Evolutionary conservation across 208 protist species (phyloP).

Genomic region (Trypanosoma avium): DNA sequence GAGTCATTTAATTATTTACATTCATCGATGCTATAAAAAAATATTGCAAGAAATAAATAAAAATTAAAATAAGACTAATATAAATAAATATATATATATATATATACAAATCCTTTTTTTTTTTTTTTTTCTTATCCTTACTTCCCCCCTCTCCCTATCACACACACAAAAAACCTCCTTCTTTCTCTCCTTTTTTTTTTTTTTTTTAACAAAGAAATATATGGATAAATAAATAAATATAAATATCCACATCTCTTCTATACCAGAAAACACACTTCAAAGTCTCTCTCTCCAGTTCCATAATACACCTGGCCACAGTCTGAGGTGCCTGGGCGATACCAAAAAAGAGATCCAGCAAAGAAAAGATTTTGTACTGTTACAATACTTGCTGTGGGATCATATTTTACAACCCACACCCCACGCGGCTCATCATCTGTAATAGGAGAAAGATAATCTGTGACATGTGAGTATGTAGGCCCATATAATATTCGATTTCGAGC

Average conservation of each 20-base stretch:
- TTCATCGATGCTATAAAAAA: too few species aligned
- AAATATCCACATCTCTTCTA: conserved; percentile 17
- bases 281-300: conserved; percentile 80
- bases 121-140: too few species aligned
- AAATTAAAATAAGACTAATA: too few species aligned
- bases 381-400: conserved; percentile 73
- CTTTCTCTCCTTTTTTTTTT: background rate
- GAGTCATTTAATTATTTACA: too few species aligned
- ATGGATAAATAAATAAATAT: background rate
- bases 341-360: conserved; percentile 87
- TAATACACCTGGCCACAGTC: conserved; percentile 87
- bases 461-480: conserved; percentile 78
- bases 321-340: conserved; percentile 73
- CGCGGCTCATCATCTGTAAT: conserved; percentile 86
- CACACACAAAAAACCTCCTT: too few species aligned
- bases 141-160: too few species aligned
- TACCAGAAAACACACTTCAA: conserved; percentile 85
- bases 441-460: conserved; percentile 80
- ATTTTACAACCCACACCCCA: conserved; percentile 88
- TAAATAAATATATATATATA: too few species aligned
- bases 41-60: too few species aligned
- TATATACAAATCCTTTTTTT: too few species aligned
- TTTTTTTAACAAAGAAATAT: background rate
- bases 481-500: conserved; percentile 67
- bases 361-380: conserved; percentile 85